A percentile compares a stretch with the other conserved stretches of the same genome.
Evolutionary conservation across 306 rosid species (phyloP).

Genomic region (Dalbergia cochinchinensis): DNA sequence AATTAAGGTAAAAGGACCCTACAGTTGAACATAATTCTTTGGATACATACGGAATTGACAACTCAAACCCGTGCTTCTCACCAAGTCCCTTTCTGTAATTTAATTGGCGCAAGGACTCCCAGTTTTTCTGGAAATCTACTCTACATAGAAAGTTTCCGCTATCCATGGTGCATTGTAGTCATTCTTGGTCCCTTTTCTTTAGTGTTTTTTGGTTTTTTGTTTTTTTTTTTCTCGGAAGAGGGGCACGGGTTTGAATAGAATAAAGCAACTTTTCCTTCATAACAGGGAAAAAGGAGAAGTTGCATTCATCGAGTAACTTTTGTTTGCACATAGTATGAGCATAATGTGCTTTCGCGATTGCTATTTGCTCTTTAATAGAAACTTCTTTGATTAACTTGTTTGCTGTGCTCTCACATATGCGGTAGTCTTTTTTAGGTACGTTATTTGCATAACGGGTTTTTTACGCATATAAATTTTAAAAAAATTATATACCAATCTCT

Average conservation of each 20-base stretch:
- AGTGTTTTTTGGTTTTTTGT: background rate
- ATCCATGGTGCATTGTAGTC: conserved; percentile 9
- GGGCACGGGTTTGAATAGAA: conserved; percentile 21
- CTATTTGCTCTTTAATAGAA: background rate
- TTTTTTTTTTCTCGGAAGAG: no score
- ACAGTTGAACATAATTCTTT: background rate
- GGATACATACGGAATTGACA: no score
- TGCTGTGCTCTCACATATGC: background rate
- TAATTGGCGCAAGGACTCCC: background rate
- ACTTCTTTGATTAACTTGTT: conserved; percentile 27
- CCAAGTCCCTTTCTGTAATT: no score
- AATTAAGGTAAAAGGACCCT: background rate
- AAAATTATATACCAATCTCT: no score
- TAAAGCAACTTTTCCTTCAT: conserved; percentile 22
- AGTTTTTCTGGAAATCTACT: conserved; percentile 29
- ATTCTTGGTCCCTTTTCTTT: background rate
- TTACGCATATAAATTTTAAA: no score
- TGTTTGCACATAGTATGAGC: background rate
- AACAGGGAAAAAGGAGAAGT: background rate
- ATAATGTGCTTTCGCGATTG: conserved; percentile 5
- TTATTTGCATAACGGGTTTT: background rate
- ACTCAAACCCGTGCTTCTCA: no score
- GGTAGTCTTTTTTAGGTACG: background rate
- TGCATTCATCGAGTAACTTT: background rate
- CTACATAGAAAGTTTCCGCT: conserved; percentile 9